Conservation (phyloP, 1,284 basidiomycete genomes). For the Filobasidium uniguttulatum region DNA sequence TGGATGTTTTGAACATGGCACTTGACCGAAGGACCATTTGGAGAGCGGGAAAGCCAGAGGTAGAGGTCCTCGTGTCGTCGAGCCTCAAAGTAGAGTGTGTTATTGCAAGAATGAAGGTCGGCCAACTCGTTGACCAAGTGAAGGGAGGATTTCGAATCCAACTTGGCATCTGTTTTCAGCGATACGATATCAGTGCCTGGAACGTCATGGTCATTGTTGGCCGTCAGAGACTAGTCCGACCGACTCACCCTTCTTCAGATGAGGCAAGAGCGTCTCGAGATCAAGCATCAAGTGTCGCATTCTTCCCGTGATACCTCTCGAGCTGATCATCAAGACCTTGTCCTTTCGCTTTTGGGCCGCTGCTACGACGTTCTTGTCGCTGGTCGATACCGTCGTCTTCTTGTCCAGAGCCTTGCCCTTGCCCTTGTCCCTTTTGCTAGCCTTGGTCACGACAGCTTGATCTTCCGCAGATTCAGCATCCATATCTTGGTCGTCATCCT, state of each 20-base stretch:
- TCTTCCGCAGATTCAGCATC: slow-evolving; percentile 46
- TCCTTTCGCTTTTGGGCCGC: slow-evolving; percentile 40
- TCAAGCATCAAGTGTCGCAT: slow-evolving; percentile 98
- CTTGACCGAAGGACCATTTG: slow-evolving; percentile 94
- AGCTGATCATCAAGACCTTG: slow-evolving; percentile 76
- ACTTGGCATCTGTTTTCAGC: slow-evolving; percentile 61
- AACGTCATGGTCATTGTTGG: background rate
- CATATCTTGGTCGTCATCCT: slow-evolving; percentile 24
- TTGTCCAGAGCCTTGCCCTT: slow-evolving; percentile 8
- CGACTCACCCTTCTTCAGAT: slow-evolving; percentile 81
- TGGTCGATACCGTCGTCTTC: background rate
- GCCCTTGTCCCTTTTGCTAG: background rate
- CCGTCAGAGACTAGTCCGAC: background rate
- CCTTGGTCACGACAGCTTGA: background rate
- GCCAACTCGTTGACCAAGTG: slow-evolving; percentile 91
- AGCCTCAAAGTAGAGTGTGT: slow-evolving; percentile 93
- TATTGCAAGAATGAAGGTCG: slow-evolving; percentile 96
- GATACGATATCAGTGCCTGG: background rate
- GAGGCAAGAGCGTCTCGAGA: slow-evolving; percentile 76
- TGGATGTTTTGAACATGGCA: slow-evolving; percentile 97
- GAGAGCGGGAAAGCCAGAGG: slow-evolving; percentile 91
- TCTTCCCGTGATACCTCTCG: slow-evolving; percentile 84
- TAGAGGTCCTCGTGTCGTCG: slow-evolving; percentile 91
- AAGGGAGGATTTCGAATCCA: slow-evolving; percentile 93
- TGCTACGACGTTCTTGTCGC: slow-evolving; percentile 1